Base-by-base conservation (phyloP, 2,329 filamentous ascomycete species). In the Myriangium duriaei region DNA sequence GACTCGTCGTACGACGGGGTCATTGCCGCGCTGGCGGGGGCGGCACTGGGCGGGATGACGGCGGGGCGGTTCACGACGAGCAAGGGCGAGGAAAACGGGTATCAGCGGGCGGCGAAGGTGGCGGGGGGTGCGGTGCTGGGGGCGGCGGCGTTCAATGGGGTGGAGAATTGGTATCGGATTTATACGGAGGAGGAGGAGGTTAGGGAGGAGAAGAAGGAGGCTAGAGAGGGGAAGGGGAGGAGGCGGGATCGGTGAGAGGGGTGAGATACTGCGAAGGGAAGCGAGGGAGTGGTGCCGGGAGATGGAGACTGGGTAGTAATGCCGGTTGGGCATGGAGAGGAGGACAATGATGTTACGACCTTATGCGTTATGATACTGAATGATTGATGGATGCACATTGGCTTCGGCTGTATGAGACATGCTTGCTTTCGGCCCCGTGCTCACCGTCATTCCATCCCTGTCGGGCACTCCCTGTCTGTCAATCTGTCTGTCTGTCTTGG, bases 1-100 rank as follows among this genome's bases (percentile, higher is more conserved):
- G 48, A 50, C 36, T 39, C 41, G 11, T 47, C 44, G 4, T 49
- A 48, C 24, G 48, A 50, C 30, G 48, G 48, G 4, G 31, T 50
- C 14, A 42, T 50, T 29, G 48, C 48, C 6, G 47, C 42, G 1
- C 45, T 35, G 10, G 45, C 48, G 4, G 48, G 48, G 6, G 48
- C 47, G 4, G 48, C 48, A 2, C 38, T 50, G 11, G 48, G 48
- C 12, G 42, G 42, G 12, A 42, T 50, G 18, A 50, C 48, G 11
- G 45, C 42, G 7, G 32, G 43, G 17, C 33, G 37, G 10, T 46
- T 47, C 14, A 36, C 33, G n/a, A 34, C 36, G 19, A 15, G 32
- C 10, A 30, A 46, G 17, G 35, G 26, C 19, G 26, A 29, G 39
- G 24, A 26, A 16, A 36, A 29, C 14, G 24, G 28, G 34, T 29